Evolutionary conservation across 2,329 filamentous ascomycete species (phyloP).

Genomic region (Talaromyces sp.): DNA sequence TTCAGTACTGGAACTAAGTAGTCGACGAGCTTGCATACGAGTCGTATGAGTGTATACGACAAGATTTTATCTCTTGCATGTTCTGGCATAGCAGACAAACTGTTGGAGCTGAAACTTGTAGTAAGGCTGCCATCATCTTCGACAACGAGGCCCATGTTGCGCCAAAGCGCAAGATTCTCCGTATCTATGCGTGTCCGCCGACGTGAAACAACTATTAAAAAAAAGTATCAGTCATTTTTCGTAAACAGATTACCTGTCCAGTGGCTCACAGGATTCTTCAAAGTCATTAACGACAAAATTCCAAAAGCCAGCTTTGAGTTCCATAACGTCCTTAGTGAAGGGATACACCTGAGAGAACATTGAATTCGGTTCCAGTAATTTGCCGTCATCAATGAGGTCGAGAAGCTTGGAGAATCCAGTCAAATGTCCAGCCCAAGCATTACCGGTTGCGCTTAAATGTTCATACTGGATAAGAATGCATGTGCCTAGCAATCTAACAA

Average conservation of each 20-base stretch:
- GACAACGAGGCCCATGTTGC: slow-evolving; percentile 10
- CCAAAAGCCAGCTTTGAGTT: slow-evolving; percentile 14
- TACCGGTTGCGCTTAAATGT: neutral
- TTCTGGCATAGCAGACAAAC: neutral
- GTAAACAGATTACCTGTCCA: too few species aligned
- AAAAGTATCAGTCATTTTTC: too few species aligned
- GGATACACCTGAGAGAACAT: neutral
- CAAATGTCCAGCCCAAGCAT: neutral
- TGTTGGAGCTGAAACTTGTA: neutral
- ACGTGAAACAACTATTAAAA: slow-evolving; percentile 2
- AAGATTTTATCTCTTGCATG: slow-evolving; percentile 2
- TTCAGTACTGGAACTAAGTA: neutral
- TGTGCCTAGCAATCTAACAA: neutral
- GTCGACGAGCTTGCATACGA: slow-evolving; percentile 7
- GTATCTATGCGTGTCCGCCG: slow-evolving; percentile 5
- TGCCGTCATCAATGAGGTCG: neutral
- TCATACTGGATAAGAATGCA: neutral
- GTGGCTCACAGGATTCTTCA: slow-evolving; percentile 14
- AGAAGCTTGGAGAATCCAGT: neutral
- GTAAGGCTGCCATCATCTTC: neutral
- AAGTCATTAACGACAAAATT: slow-evolving; percentile 16
- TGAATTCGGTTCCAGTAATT: slow-evolving; percentile 3
- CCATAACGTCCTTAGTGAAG: slow-evolving; percentile 4
- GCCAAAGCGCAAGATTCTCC: slow-evolving; percentile 6
- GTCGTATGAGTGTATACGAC: slow-evolving; percentile 8